phyloP scores from a whole-genome alignment of 2,329 filamentous ascomycete genomes.

The Pseudogymnoascus sp. region DNA sequence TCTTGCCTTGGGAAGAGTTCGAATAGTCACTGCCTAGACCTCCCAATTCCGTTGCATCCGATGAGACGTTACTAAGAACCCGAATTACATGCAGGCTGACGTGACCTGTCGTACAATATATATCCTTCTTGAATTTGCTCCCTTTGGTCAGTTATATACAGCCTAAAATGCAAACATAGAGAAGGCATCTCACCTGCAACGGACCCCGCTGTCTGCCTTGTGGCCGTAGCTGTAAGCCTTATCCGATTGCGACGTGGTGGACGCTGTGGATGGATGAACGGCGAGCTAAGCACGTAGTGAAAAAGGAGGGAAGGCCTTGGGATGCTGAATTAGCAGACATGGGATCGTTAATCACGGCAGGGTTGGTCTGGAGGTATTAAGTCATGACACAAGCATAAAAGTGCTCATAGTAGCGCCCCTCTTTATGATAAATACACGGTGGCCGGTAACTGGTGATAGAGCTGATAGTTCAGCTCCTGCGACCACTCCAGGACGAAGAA shows the following conservation, averaged over 20 bases:
- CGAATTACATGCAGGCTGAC: no score
- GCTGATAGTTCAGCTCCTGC: conserved; percentile 29
- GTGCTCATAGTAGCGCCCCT: not conserved
- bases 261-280: not conserved
- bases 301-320: not conserved
- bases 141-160: not conserved
- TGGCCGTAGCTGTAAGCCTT: not conserved
- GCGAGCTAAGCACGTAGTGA: not conserved
- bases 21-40: not conserved
- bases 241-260: not conserved
- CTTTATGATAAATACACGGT: not conserved
- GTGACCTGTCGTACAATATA: no score
- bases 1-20: not conserved
- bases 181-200: not conserved
- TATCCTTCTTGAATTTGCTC: no score
- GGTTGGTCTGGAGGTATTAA: not conserved
- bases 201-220: not conserved
- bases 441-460: conserved; percentile 27
- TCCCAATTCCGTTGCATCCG: not conserved
- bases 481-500: conserved; percentile 30
- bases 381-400: not conserved
- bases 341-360: not conserved
- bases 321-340: not conserved
- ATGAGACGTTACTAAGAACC: no score
- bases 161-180: not conserved